Base-by-base conservation (phyloP, 2,329 filamentous ascomycete species). In the Pyrenophora seminiperda region DNA sequence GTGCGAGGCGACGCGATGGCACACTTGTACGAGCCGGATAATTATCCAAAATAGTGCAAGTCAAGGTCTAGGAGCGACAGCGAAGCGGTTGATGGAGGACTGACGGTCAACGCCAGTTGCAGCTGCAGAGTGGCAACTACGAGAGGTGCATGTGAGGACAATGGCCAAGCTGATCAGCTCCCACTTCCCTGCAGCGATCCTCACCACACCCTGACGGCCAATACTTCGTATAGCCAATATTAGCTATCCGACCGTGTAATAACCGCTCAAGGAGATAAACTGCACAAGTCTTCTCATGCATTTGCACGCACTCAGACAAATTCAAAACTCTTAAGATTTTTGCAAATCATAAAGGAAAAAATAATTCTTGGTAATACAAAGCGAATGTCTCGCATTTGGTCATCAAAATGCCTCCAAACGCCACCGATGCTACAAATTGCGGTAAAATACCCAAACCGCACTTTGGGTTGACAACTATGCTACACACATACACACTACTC, bases 401-500 rank as follows among this genome's bases (percentile, higher is more conserved):
- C 22, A 30, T 14, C 42, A 22, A 34, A 30, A 22, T 32, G 18
- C 44, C 34, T 44, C 29, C 7, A 34, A 50, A 50, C 47, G 47
- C 47, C 47, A 33, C 43, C 31, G 45, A 64, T 64, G 61, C 59
- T 52, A 30, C 41, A 30, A 50, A 50, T 27, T 53, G 34, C 31
- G 27, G 33, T 32, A 27, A 34, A 33, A 46, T 32, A 40, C 18
- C 27, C 38, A 33, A 42, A 32, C 43, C 48, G 41, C 37, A 41
- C 41, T 47, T 41, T 34, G 24, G 13, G 38, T 38, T 41, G 36
- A 40, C 18, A 40, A 31, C 9, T 32, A 41, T 47, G 33, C 31
- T 34, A 37, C 10, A 40, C 40, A 13, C 20, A 24, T 32, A 30
- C 14, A 18, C 46, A 24, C 53, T 68, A 75, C 46, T 78, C 76